Evolutionary conservation across 495 filamentous ascomycete genomes (phyloP), one percentile per base, ranked within the genome.

Genomic region (Daldinia childiae): DNA sequence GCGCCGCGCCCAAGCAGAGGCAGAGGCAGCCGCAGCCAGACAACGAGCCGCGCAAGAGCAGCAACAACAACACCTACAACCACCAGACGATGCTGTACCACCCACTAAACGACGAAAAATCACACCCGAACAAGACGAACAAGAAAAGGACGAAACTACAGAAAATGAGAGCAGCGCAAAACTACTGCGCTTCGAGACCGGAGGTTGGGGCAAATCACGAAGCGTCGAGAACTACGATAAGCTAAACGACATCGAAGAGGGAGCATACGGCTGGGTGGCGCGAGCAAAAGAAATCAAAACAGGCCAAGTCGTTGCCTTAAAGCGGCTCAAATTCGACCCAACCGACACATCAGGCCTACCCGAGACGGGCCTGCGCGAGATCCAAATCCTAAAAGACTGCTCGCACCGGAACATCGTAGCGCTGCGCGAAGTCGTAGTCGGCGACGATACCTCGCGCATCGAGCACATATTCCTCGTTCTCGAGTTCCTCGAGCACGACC

Each of bases 401-500:
- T 83, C 82, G 50, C 83, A 85, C 76, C 78, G 80, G 50, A 85
- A 85, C 74, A 81, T 85, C 65, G 82, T 85, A 21, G 82, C 88
- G 69, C 81, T 99, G 24, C 84, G 87, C 56, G 95, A 99, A 75
- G 90, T 98, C 30, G 94, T 98, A 0, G 90, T 95, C 74, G 93
- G 93, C 5, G 89, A 91, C 55, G 82, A 84, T 64, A 81, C 78
- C 62, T 82, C 72, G 67, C 89, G 84, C 57, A 84, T 93, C 75
- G 89, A 93, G 68, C 92, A 93, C 83, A 90, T 97, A 69, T 98
- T 91, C 83, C 89, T 99, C 56, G 95, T 99, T 64, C 94, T 99
- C 88, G 94, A 97, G 79, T 99, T 98, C 82, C 85, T 97, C 76
- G 95, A 98, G 84, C 95, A 99, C 84, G 95, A 99, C 79, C 91